Conservation (phyloP, 1,139 yeast species). For the Taphrina confusa region DNA sequence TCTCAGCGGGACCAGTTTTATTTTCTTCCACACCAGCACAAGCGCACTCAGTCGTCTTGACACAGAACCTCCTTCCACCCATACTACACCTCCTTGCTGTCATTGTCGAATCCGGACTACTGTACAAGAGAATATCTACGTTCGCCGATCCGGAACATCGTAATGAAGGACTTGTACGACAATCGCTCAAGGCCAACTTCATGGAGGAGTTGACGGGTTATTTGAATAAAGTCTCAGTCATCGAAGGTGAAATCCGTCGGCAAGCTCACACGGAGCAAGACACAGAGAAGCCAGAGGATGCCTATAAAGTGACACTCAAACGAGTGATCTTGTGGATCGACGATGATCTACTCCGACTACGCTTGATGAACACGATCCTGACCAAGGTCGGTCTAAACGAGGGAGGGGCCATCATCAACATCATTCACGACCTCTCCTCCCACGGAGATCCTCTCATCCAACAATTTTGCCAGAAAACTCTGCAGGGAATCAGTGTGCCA, state of each 20-base stretch:
- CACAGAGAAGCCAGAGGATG: slow-evolving; percentile 28
- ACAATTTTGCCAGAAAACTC: slow-evolving; percentile 52
- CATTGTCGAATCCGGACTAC: slow-evolving; percentile 71
- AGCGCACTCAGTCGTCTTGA: slow-evolving; percentile 51
- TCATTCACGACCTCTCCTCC: slow-evolving; percentile 55
- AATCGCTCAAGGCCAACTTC: slow-evolving; percentile 63
- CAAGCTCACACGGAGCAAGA: slow-evolving; percentile 36
- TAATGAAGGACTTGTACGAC: slow-evolving; percentile 44
- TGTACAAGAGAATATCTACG: slow-evolving; percentile 55
- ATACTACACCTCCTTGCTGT: slow-evolving; percentile 59
- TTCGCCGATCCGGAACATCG: slow-evolving; percentile 46
- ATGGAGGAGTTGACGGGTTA: slow-evolving; percentile 59
- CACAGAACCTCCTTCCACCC: slow-evolving; percentile 59
- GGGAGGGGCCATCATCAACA: slow-evolving; percentile 62
- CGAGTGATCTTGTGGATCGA: slow-evolving; percentile 53
- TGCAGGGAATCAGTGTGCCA: slow-evolving; percentile 57
- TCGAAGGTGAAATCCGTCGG: slow-evolving; percentile 50
- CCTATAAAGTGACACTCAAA: slow-evolving; percentile 47
- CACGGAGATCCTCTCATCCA: slow-evolving; percentile 65
- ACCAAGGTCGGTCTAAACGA: slow-evolving; percentile 47
- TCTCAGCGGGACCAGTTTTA: slow-evolving; percentile 64
- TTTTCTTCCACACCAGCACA: slow-evolving; percentile 45
- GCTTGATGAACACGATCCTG: slow-evolving; percentile 55
- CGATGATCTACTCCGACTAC: slow-evolving; percentile 57
- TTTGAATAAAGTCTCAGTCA: slow-evolving; percentile 56